Evolutionary conservation across 176 grass and related monocot genomes (phyloP), one percentile per base, ranked within the genome.

Genomic region (Tillandsia leiboldiana): DNA sequence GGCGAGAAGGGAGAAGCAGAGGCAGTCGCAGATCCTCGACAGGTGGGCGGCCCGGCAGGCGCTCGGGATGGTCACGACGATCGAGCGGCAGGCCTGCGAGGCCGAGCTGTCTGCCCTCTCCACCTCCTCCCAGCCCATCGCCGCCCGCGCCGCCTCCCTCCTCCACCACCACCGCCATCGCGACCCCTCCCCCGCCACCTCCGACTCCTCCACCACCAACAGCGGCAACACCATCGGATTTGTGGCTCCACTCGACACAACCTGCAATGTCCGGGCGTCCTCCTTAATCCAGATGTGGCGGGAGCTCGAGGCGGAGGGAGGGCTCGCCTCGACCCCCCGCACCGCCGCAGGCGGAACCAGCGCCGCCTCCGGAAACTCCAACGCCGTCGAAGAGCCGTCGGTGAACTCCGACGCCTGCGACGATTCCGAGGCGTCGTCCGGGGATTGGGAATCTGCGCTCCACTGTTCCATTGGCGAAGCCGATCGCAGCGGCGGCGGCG

Each of bases 271-370:
- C n/a, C 89, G 94, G 0, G 89, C 94, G 7, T 92, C 94, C 0
- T 97, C 94, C 62, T 74, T 97, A 63, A 97, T 97, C 53, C 94
- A 97, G 77, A 91, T 86, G 48, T 97, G 94, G 94, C 78, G 94
- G 73, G 94, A 90, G 78, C 71, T 97, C 59, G 94, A 97, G 86
- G 86, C 74, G 8, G 74, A 77, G 74, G 74, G 86, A 8, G 82
- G 78, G 26, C 72, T 73, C 0, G 77, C 82, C 9, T 42, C 20
- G 61, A 77, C 79, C 18, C 79, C 76, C 22, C 82, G 79, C 53
- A 29, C 73, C 1, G 7, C 49, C 11, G 12, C 48, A 0, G 78
- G 79, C 3, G 70, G 48, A 27, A 54, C 82, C 84, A n/a, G n/a
- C 33, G 51, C 33, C 14, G 71, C 63, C 1, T 9, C 9, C 11